Evolutionary conservation across 768 basidiomycete species (phyloP), one percentile per base, ranked within the genome.

Genomic region (Leccinum arenicola): DNA sequence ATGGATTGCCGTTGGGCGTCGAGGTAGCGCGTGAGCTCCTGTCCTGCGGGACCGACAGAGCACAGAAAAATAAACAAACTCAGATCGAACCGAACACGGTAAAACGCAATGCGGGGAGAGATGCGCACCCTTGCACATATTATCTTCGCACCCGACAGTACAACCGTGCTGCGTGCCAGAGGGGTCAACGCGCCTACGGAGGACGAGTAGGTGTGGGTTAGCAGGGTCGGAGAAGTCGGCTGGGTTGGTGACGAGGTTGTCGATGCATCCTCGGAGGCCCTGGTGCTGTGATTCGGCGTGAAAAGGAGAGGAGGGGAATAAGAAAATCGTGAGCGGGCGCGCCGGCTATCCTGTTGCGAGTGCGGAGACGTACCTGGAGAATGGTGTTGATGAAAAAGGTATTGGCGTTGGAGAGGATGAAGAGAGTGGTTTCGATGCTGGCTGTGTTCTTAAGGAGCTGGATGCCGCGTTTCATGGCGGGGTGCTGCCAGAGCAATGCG

Each of bases 361-460:
- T 40, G 38, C 38, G 31, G 17, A 29, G 14, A 56, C 73, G 19
- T 64, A 89, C 95, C 80, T 92, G 80, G 53, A 97, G 80, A 65
- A 98, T 95, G 6, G 92, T 94, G 23, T 83, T 78, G 70, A 98
- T 98, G 78, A 91, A 98, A 55, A 97, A 84, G 1, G 82, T 79
- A 75, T 99, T 99, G 50, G 96, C 87, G 73, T 97, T 98, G 59
- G 96, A 98, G 49, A 99, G 82, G 70, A 93, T 92, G 65, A 98
- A 80, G 74, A 98, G 88, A 4, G 89, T 90, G 0, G 85, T 83
- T n/a, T 68, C 66, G 78, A 60, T 85, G n/a, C 79, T 80, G 14
- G 82, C 69, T 15, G 82, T 77, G 4, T 79, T 76, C 70, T 97
- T 93, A 61, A 96, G 80, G 3, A 79, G 79, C 23, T 80, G 84